These are phyloP conservation scores for Arthrobotrys sphaeroides DNA, from an alignment of 2,329 filamentous ascomycete species.

Conservation along the genomic window DNA sequence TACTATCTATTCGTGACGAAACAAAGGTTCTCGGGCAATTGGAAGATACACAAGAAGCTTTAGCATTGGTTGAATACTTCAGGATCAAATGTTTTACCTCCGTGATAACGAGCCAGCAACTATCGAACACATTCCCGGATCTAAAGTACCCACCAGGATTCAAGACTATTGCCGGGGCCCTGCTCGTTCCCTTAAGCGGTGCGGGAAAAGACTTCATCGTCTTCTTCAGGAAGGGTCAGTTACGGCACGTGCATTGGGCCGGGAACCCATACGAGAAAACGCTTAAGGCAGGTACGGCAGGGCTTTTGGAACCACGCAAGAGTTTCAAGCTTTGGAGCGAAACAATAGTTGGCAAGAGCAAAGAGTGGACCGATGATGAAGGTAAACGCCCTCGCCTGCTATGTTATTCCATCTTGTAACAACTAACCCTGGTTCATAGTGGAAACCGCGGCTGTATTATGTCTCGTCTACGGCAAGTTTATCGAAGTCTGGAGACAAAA, in stretches of 20 bases:
- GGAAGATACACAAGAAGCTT: constrained; percentile 80
- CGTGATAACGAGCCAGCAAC: constrained; percentile 80
- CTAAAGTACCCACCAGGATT: constrained; percentile 82
- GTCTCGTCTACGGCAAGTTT: constrained; percentile 86
- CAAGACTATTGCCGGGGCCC: constrained; percentile 76
- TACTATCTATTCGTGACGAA: constrained; percentile 85
- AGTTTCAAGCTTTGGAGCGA: constrained; percentile 86
- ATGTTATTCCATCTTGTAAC: background rate
- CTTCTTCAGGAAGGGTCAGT: constrained; percentile 84
- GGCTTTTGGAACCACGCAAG: constrained; percentile 78
- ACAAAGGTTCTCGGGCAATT: constrained; percentile 83
- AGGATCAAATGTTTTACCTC: constrained; percentile 77
- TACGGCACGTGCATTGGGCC: constrained; percentile 82
- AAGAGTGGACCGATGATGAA: constrained; percentile 89
- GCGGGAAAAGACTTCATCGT: constrained; percentile 86
- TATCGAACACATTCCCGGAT: constrained; percentile 80
- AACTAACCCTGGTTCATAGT: constrained; percentile 61
- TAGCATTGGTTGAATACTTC: constrained; percentile 86
- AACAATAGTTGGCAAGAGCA: constrained; percentile 80
- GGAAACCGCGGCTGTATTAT: constrained; percentile 86
- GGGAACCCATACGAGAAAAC: constrained; percentile 86
- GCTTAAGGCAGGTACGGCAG: constrained; percentile 75
- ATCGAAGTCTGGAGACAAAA: constrained; percentile 95
- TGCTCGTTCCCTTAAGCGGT: constrained; percentile 81
- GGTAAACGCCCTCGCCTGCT: constrained; percentile 9